A percentile compares a stretch with the other conserved stretches of the same genome.
Evolutionary conservation across 2,329 filamentous ascomycete species (phyloP).

Genomic region (Aspergillus sojae): DNA sequence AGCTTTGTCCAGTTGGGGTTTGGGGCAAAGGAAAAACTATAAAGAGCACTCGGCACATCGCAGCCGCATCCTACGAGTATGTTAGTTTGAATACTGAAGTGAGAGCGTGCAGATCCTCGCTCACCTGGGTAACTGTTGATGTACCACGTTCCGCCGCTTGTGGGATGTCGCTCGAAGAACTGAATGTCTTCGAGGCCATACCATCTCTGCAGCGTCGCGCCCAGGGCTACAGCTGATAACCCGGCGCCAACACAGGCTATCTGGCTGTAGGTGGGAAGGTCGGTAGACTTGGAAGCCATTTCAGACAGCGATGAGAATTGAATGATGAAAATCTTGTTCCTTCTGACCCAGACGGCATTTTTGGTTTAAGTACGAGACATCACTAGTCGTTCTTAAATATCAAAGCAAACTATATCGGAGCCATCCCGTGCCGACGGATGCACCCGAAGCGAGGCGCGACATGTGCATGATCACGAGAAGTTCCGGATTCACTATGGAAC

Average conservation of each 20-base stretch:
- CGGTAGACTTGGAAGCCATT: neutral
- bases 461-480: too few relatives aligned
- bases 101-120: conserved; percentile 10
- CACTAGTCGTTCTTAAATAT: too few relatives aligned
- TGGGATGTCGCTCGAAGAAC: conserved; percentile 60
- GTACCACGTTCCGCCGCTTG: conserved; percentile 65
- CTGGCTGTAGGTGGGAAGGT: conserved; percentile 26
- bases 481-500: too few relatives aligned
- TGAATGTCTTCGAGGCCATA: conserved; percentile 60
- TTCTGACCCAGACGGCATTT: too few relatives aligned
- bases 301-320: neutral
- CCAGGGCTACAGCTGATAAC: conserved; percentile 62
- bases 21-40: conserved; percentile 58
- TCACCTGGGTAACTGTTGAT: conserved; percentile 45
- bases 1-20: conserved; percentile 55
- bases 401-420: too few relatives aligned
- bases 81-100: neutral
- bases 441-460: too few relatives aligned
- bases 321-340: too few relatives aligned
- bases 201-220: conserved; percentile 59
- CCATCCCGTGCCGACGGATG: too few relatives aligned
- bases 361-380: too few relatives aligned
- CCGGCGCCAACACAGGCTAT: conserved; percentile 54
- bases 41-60: conserved; percentile 56
- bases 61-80: conserved; percentile 47